These are phyloP conservation scores for Rhizopus microsporus DNA, from an alignment of 371 early-diverging fungal genomes.

Conservation along the genomic window DNA sequence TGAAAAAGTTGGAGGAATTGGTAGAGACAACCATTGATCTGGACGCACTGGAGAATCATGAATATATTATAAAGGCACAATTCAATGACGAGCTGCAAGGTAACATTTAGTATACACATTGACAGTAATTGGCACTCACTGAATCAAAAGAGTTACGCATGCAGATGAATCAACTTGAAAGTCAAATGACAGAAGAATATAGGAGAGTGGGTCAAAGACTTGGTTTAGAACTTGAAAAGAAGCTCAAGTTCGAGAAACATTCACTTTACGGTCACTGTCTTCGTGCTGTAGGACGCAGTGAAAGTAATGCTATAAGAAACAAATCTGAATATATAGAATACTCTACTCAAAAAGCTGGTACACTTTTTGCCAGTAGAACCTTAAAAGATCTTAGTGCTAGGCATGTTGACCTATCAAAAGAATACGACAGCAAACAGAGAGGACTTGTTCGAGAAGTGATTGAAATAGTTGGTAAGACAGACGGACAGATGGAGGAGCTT, in stretches of 20 bases:
- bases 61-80: conserved; percentile 86
- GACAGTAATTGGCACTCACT: neutral
- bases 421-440: conserved; percentile 73
- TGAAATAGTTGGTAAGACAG: conserved; percentile 63
- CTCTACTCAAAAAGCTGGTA: conserved; percentile 89
- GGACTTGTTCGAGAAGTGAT: conserved; percentile 86
- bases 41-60: conserved; percentile 82
- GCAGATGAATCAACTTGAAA: conserved; percentile 61
- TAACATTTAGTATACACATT: conserved; percentile 19
- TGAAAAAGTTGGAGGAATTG: conserved; percentile 47
- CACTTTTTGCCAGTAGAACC: conserved; percentile 78
- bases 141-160: conserved; percentile 54
- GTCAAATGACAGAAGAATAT: conserved; percentile 68
- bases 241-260: conserved; percentile 88
- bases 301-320: conserved; percentile 48
- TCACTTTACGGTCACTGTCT: conserved; percentile 85
- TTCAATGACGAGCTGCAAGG: conserved; percentile 79
- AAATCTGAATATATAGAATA: conserved; percentile 79
- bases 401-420: conserved; percentile 49
- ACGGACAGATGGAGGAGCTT: neutral
- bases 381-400: conserved; percentile 60
- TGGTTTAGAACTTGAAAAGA: conserved; percentile 81
- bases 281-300: conserved; percentile 70
- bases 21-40: conserved; percentile 93
- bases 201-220: conserved; percentile 54